These are phyloP conservation scores for Colletotrichum plurivorum DNA, from an alignment of 2,329 filamentous ascomycete genomes.

Conservation along the genomic window DNA sequence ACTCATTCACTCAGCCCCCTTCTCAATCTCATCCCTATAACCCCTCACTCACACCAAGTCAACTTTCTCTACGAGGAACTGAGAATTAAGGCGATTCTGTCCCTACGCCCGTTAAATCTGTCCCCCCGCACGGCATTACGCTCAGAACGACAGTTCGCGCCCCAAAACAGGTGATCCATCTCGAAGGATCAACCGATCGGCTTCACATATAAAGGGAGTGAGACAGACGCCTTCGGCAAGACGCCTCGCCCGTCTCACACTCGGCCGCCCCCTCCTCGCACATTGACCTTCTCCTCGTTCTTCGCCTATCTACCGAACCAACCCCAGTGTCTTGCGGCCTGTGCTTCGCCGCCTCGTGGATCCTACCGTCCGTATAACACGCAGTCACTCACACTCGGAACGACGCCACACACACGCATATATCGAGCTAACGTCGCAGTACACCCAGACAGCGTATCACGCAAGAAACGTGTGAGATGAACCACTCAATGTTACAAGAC, in stretches of 20 bases:
- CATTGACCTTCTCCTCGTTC: background rate
- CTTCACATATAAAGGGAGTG: slow-evolving; percentile 15
- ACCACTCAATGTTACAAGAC: slow-evolving; percentile 1
- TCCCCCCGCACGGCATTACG: too few relatives aligned
- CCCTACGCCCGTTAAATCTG: background rate
- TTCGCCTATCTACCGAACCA: background rate
- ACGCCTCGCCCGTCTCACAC: slow-evolving; percentile 8
- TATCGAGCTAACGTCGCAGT: background rate
- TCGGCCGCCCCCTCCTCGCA: background rate
- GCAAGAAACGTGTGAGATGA: background rate
- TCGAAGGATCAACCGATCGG: slow-evolving; percentile 10
- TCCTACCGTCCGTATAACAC: background rate
- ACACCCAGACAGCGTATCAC: slow-evolving; percentile 2
- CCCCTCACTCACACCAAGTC: background rate
- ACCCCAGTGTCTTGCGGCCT: slow-evolving; percentile 1
- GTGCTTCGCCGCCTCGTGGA: slow-evolving; percentile 4
- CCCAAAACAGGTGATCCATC: slow-evolving; percentile 5
- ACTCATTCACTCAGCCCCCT: too few relatives aligned
- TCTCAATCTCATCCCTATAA: too few relatives aligned
- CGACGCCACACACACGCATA: background rate
- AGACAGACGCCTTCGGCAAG: slow-evolving; percentile 8
- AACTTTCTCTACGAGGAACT: background rate
- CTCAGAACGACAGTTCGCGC: background rate
- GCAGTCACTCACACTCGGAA: too few relatives aligned
- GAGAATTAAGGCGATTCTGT: background rate